These are phyloP conservation scores for Candida krabiensis DNA, from an alignment of 805 yeast genomes.

Conservation along the genomic window DNA sequence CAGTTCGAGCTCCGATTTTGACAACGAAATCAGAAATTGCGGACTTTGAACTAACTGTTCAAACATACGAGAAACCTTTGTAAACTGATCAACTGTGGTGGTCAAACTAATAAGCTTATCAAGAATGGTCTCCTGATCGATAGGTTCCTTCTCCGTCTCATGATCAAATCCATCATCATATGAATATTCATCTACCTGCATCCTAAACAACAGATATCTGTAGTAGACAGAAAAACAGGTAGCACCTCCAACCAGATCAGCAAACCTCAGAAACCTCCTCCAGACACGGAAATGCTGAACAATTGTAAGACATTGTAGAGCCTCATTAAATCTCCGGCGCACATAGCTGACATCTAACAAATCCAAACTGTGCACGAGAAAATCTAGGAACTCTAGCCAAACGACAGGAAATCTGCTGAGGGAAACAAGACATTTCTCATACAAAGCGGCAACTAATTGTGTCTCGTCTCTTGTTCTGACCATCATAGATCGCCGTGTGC, in stretches of 20 bases:
- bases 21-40: constrained; percentile 33
- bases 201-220: constrained; percentile 31
- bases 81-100: constrained; percentile 9
- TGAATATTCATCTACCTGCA: constrained; percentile 7
- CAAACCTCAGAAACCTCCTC: constrained; percentile 51
- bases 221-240: constrained; percentile 36
- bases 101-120: constrained; percentile 30
- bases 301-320: constrained; percentile 48
- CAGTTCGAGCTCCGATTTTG: constrained; percentile 47
- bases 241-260: constrained; percentile 41
- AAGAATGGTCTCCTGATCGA: constrained; percentile 33
- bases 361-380: constrained; percentile 33
- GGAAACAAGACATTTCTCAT: constrained; percentile 45
- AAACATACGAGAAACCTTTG: constrained; percentile 26
- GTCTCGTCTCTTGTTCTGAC: constrained; percentile 8
- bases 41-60: constrained; percentile 35
- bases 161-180: constrained; percentile 1
- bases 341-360: constrained; percentile 36
- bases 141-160: background rate
- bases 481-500: constrained; percentile 32
- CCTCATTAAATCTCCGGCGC: constrained; percentile 47
- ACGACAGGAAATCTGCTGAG: constrained; percentile 46
- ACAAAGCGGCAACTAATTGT: constrained; percentile 30
- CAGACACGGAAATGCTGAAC: constrained; percentile 59
- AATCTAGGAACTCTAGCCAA: constrained; percentile 53